phyloP scores from a whole-genome alignment of 2,329 filamentous ascomycete genomes.

The Colletotrichum sp. region DNA sequence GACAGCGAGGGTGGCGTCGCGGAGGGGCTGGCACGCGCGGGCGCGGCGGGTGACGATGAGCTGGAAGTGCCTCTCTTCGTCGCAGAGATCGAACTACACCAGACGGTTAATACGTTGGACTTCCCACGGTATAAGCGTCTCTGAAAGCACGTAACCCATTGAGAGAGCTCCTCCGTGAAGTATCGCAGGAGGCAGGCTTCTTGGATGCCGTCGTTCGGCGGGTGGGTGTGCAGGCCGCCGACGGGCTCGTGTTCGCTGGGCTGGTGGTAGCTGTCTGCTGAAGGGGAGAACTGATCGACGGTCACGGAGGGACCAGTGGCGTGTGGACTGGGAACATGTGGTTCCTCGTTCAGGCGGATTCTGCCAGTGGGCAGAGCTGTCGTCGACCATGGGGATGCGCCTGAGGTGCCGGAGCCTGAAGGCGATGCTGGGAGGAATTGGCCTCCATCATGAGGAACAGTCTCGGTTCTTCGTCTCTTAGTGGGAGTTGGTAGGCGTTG shows the following conservation, averaged over 20 bases:
- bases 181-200: slow-evolving; percentile 43
- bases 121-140: rapidly evolving
- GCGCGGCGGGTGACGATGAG: slow-evolving; percentile 40
- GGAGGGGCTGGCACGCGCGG: slow-evolving; percentile 38
- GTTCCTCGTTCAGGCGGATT: not conserved
- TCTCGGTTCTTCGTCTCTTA: not conserved
- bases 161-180: slow-evolving; percentile 43
- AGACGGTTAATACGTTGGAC: not conserved
- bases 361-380: not conserved
- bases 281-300: not conserved
- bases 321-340: not conserved
- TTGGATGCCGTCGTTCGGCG: slow-evolving; percentile 27
- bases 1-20: slow-evolving; percentile 45
- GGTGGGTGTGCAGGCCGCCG: not conserved
- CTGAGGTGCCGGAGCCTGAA: not conserved
- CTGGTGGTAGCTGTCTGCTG: not conserved
- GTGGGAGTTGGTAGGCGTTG: not conserved
- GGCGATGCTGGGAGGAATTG: slow-evolving; percentile 6
- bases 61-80: slow-evolving; percentile 44
- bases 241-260: not conserved
- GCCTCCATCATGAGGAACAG: not conserved
- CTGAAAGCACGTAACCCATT: slow-evolving; percentile 34
- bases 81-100: slow-evolving; percentile 42
- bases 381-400: not conserved
- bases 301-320: not conserved